These are phyloP conservation scores for Pseudogymnoascus sp. DNA, from an alignment of 2,329 filamentous ascomycete species.

Conservation along the genomic window DNA sequence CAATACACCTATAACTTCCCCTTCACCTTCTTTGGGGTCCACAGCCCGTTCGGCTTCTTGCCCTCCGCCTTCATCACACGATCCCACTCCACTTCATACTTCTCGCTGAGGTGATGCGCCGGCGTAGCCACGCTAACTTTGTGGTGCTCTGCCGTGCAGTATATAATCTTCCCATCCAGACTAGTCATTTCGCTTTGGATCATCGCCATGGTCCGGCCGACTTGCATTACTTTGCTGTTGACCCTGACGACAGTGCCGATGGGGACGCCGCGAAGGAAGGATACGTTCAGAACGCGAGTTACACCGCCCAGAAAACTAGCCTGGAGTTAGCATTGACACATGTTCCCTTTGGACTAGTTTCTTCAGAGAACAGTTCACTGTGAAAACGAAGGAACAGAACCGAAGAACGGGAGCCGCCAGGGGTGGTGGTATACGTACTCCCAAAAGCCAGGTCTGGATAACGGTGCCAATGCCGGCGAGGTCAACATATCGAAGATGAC, in stretches of 20 bases:
- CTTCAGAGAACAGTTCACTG: not conserved
- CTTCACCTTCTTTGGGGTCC: not conserved
- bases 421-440: constrained; percentile 28
- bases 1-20: not conserved
- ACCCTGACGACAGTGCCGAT: constrained; percentile 38
- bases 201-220: constrained; percentile 45
- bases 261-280: constrained; percentile 43
- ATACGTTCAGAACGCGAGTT: constrained; percentile 43
- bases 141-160: constrained; percentile 45
- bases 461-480: constrained; percentile 41
- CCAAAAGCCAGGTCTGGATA: constrained; percentile 43
- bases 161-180: constrained; percentile 39
- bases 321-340: not conserved
- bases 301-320: constrained; percentile 42
- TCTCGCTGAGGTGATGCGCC: constrained; percentile 30
- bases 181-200: constrained; percentile 43
- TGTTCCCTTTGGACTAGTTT: not conserved
- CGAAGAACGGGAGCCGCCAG: not conserved
- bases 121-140: constrained; percentile 40
- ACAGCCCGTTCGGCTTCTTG: constrained; percentile 9
- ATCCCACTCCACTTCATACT: constrained; percentile 37
- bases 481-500: constrained; percentile 50
- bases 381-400: not conserved
- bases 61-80: constrained; percentile 32
- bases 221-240: constrained; percentile 36